Percentiles rank a stretch among this genome's conserved stretches.
phyloP scores from a whole-genome alignment of 148 eudicot species.

The Salicornia ramosissima region DNA sequence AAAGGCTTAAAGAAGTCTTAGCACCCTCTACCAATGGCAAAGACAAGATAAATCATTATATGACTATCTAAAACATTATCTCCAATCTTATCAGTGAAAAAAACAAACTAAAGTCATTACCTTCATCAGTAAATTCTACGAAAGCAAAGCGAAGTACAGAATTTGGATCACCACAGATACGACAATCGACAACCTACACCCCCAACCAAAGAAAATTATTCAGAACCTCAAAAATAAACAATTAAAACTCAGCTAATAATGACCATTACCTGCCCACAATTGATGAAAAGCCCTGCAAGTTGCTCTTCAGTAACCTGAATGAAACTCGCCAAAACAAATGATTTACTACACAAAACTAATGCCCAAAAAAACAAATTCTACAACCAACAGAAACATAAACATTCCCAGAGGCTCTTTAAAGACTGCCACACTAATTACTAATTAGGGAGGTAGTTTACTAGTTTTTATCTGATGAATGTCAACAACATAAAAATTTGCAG shows the following conservation, averaged over 20 bases:
- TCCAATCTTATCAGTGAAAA: constrained; percentile 1
- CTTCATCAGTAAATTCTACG: constrained; percentile 85
- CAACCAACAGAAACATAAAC: background rate
- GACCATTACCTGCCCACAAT: constrained; percentile 76
- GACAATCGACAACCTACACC: constrained; percentile 93
- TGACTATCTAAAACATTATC: constrained; percentile 9
- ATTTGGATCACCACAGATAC: constrained; percentile 96
- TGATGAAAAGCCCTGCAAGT: constrained; percentile 78
- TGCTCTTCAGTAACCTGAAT: constrained; percentile 96
- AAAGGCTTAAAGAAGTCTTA: constrained; percentile 74
- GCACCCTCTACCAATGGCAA: constrained; percentile 68
- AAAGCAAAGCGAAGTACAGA: constrained; percentile 98
- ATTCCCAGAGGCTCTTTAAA: no score
- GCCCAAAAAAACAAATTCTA: constrained; percentile 7
- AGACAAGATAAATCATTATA: background rate
- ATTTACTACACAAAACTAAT: constrained; percentile 5
- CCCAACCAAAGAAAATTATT: constrained; percentile 9
- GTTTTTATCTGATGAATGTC: background rate
- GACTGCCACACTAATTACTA: background rate
- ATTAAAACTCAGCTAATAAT: constrained; percentile 1
- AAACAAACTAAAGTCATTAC: constrained; percentile 31
- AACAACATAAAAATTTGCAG: no score
- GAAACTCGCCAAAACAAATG: constrained; percentile 11
- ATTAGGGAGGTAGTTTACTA: background rate
- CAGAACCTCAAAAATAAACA: constrained; percentile 3